Evolutionary conservation across 805 yeast genomes (phyloP).

Genomic region (Zygosaccharomyces pseudorouxii): DNA sequence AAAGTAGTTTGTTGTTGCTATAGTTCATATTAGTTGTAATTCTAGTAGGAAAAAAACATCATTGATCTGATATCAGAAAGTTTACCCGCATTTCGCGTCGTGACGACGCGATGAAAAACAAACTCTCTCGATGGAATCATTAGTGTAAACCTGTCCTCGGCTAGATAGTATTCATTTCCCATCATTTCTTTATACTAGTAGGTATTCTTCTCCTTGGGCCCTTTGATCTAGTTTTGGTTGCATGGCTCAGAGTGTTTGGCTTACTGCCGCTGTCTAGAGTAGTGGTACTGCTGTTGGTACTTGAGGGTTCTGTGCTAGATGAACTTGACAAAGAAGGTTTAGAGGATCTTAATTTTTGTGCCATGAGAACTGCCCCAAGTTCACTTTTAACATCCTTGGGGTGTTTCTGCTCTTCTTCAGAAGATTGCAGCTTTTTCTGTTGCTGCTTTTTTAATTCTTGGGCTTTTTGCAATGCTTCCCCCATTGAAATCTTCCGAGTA

Average conservation of each 20-base stretch:
- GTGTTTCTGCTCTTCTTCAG: background rate
- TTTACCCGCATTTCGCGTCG: slow-evolving; percentile 4
- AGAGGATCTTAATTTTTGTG: slow-evolving; percentile 6
- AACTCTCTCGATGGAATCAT: background rate
- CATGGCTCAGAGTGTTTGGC: slow-evolving; percentile 21
- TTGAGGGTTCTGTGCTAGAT: background rate
- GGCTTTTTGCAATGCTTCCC: slow-evolving; percentile 28
- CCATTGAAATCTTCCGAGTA: slow-evolving; percentile 28
- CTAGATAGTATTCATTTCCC: background rate
- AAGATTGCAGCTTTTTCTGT: background rate
- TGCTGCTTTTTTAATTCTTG: slow-evolving; percentile 12
- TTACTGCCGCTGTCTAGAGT: background rate
- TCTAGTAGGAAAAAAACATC: background rate
- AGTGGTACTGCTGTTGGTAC: background rate
- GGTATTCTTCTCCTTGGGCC: slow-evolving; percentile 41
- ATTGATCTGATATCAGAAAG: background rate
- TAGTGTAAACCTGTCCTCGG: background rate
- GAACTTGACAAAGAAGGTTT: background rate
- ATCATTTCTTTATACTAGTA: slow-evolving; percentile 7
- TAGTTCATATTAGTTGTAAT: background rate
- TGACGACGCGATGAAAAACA: background rate
- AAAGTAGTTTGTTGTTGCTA: background rate
- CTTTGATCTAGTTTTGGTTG: slow-evolving; percentile 34
- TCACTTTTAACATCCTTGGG: slow-evolving; percentile 7
- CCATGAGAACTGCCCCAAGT: slow-evolving; percentile 16